Conservation (phyloP, 2,329 filamentous ascomycete genomes). For the Cercospora beticola region DNA sequence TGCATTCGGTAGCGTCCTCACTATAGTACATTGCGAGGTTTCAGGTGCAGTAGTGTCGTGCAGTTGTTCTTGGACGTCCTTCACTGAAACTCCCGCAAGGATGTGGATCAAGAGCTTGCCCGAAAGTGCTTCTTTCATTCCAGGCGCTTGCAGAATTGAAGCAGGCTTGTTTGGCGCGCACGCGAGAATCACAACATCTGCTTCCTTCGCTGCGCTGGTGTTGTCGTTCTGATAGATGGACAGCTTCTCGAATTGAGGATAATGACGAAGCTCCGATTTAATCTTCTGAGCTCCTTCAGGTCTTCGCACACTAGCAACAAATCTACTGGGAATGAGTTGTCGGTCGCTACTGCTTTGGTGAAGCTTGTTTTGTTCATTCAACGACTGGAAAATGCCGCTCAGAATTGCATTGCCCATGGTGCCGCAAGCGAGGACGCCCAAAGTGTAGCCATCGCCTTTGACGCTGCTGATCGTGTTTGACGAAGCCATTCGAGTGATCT, state of each 20-base stretch:
- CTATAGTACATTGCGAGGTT: constrained; percentile 60
- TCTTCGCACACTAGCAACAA: constrained; percentile 77
- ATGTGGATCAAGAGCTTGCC: constrained; percentile 83
- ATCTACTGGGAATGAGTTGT: constrained; percentile 66
- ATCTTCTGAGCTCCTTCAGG: constrained; percentile 68
- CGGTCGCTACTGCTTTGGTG: background rate
- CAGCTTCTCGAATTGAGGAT: constrained; percentile 55
- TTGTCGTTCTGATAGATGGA: constrained; percentile 72
- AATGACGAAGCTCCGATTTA: constrained; percentile 62
- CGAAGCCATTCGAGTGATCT: background rate
- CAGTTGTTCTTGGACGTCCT: constrained; percentile 60
- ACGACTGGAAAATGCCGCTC: constrained; percentile 72
- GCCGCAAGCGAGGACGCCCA: constrained; percentile 82
- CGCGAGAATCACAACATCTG: constrained; percentile 72
- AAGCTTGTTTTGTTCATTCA: constrained; percentile 49
- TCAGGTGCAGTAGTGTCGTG: constrained; percentile 49
- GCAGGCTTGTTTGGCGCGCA: constrained; percentile 78
- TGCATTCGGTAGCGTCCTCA: constrained; percentile 83
- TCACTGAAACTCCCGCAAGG: constrained; percentile 70
- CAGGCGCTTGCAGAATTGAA: constrained; percentile 64
- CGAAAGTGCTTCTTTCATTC: constrained; percentile 69
- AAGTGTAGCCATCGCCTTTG: constrained; percentile 54
- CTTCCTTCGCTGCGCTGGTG: constrained; percentile 62
- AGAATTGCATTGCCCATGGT: constrained; percentile 86
- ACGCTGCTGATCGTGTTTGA: background rate